Conservation (phyloP, 192 early-diverging fungal genomes). For the Rhizophlyctis rosea region DNA sequence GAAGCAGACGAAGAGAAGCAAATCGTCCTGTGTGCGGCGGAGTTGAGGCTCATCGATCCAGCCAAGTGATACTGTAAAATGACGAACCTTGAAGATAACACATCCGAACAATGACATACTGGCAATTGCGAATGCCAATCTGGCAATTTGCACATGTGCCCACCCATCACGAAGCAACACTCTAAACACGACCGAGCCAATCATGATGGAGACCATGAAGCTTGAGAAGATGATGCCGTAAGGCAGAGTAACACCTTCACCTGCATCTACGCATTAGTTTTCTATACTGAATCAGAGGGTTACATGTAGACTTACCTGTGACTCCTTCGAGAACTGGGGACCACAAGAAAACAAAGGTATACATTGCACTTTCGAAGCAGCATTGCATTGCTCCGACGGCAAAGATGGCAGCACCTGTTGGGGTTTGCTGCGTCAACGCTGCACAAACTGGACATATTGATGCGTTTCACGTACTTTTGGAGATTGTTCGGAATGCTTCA, state of each 20-base stretch:
- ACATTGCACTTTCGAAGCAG: conserved; percentile 50
- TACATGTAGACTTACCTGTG: background rate
- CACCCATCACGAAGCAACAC: conserved; percentile 12
- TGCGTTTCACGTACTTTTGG: conserved; percentile 5
- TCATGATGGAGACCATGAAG: conserved; percentile 54
- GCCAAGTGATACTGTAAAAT: conserved; percentile 7
- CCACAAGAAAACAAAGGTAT: conserved; percentile 53
- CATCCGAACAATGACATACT: conserved; percentile 15
- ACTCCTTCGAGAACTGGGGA: conserved; percentile 33
- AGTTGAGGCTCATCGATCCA: conserved; percentile 2
- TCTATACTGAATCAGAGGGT: background rate
- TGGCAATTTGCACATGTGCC: conserved; percentile 24
- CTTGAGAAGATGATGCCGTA: conserved; percentile 48
- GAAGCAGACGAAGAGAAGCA: conserved; percentile 32
- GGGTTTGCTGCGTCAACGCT: background rate
- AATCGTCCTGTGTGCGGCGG: conserved; percentile 10
- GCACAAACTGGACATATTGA: background rate
- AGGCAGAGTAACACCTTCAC: conserved; percentile 17
- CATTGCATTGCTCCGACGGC: conserved; percentile 46
- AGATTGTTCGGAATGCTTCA: conserved; percentile 11
- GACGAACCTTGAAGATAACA: conserved; percentile 13
- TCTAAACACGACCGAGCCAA: conserved; percentile 39
- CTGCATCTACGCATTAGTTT: background rate
- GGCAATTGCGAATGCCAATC: conserved; percentile 24
- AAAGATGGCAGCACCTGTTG: conserved; percentile 29